Conservation (phyloP, 352 stramenopile species). For the Pythium oligandrum region DNA sequence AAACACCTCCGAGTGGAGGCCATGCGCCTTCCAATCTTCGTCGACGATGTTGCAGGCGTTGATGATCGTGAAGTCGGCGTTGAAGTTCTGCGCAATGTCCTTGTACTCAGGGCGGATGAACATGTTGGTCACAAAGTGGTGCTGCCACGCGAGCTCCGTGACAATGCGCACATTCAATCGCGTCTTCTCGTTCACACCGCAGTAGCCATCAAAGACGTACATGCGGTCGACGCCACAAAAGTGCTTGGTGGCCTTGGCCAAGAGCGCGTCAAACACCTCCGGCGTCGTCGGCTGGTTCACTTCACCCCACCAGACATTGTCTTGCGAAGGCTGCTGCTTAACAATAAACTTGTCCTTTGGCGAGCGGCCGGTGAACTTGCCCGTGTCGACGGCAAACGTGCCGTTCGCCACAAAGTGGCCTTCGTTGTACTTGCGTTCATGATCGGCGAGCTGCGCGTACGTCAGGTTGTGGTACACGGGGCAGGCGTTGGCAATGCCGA, state of each 20-base stretch:
- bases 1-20: constrained; percentile 54
- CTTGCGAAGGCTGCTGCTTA: constrained; percentile 36
- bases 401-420: constrained; percentile 49
- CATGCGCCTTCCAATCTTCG: constrained; percentile 49
- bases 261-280: constrained; percentile 42
- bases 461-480: constrained; percentile 51
- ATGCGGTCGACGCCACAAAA: constrained; percentile 44
- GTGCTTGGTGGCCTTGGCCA: constrained; percentile 46
- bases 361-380: constrained; percentile 58
- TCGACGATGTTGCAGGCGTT: constrained; percentile 60
- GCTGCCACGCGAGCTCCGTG: constrained; percentile 56
- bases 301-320: constrained; percentile 48
- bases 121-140: constrained; percentile 73
- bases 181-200: constrained; percentile 54
- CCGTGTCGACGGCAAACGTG: constrained; percentile 59
- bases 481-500: constrained; percentile 38
- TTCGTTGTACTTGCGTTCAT: constrained; percentile 48
- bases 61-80: constrained; percentile 60
- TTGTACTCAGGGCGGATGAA: constrained; percentile 61
- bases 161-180: constrained; percentile 53
- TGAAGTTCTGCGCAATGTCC: constrained; percentile 36
- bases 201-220: constrained; percentile 64
- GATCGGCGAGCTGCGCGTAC: constrained; percentile 38
- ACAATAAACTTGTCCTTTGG: constrained; percentile 69
- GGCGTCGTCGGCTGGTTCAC: constrained; percentile 54